These are phyloP conservation scores for Globisporangium carolinianum DNA, from an alignment of 352 stramenopile genomes.

Conservation along the genomic window DNA sequence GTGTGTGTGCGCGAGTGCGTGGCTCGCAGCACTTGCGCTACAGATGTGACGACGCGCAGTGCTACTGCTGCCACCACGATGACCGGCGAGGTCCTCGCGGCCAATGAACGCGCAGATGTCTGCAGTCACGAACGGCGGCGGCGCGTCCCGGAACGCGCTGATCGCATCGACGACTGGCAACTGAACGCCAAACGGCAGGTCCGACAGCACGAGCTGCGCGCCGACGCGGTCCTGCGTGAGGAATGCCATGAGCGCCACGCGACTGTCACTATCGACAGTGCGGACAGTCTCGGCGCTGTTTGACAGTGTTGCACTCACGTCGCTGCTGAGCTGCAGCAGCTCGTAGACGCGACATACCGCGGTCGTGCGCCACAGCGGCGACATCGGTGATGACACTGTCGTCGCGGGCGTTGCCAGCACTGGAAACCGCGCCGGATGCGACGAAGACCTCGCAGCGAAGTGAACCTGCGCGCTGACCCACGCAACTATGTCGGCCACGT, in stretches of 20 bases:
- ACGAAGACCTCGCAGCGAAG: neutral
- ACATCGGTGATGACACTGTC: neutral
- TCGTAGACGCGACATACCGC: constrained; percentile 41
- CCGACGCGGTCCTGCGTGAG: constrained; percentile 33
- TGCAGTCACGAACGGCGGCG: constrained; percentile 47
- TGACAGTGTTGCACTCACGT: too few relatives aligned
- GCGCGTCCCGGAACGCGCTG: constrained; percentile 45
- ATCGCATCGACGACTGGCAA: constrained; percentile 57
- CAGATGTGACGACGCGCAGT: neutral
- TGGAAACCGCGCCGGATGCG: too few relatives aligned
- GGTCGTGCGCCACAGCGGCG: constrained; percentile 22
- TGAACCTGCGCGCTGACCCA: neutral
- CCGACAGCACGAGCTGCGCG: constrained; percentile 30
- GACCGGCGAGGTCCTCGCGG: constrained; percentile 46
- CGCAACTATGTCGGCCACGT: neutral
- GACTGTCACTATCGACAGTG: neutral
- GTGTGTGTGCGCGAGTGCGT: neutral
- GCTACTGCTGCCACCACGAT: neutral
- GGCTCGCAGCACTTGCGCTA: neutral
- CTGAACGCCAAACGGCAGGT: constrained; percentile 51
- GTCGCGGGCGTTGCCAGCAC: neutral
- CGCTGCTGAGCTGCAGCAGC: constrained; percentile 10
- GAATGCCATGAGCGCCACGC: constrained; percentile 40
- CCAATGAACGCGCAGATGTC: constrained; percentile 52
- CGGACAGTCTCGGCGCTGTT: neutral